phyloP scores from a whole-genome alignment of 192 early-diverging fungal genomes.

The Podila minutissima region DNA sequence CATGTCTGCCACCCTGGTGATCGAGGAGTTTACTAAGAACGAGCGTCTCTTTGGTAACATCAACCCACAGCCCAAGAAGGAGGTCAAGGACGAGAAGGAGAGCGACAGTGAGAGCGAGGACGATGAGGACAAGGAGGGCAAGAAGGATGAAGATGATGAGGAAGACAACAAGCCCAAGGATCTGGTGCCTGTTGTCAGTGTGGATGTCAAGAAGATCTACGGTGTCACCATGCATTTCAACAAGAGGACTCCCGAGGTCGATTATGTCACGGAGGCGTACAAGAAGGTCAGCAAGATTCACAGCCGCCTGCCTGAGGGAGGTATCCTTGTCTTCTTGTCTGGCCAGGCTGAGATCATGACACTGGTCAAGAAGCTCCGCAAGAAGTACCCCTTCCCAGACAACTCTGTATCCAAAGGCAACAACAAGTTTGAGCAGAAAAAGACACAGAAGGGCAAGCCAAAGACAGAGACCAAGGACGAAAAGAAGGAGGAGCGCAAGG shows the following conservation, averaged over 20 bases:
- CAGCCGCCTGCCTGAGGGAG: slow-evolving; percentile 88
- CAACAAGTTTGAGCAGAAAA: not conserved
- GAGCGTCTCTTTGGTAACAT: slow-evolving; percentile 60
- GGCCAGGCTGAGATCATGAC: slow-evolving; percentile 94
- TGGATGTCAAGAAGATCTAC: slow-evolving; percentile 44
- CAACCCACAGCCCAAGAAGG: slow-evolving; percentile 11
- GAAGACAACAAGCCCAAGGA: slow-evolving; percentile 26
- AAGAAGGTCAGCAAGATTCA: slow-evolving; percentile 97
- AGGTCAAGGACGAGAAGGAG: slow-evolving; percentile 1
- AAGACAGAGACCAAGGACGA: slow-evolving; percentile 1
- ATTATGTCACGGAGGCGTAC: slow-evolving; percentile 89
- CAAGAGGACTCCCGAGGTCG: slow-evolving; percentile 85
- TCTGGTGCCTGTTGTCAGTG: slow-evolving; percentile 44
- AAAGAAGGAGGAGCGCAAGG: slow-evolving; percentile 1
- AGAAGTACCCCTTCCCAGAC: slow-evolving; percentile 69
- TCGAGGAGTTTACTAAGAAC: slow-evolving; percentile 95
- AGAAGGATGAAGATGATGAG: slow-evolving; percentile 4
- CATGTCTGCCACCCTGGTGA: slow-evolving; percentile 98
- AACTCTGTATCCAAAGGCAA: slow-evolving; percentile 1
- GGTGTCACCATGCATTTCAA: slow-evolving; percentile 92
- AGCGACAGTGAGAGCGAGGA: slow-evolving; percentile 8
- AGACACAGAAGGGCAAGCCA: slow-evolving; percentile 6
- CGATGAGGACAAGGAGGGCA: not conserved
- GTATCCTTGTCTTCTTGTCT: slow-evolving; percentile 93
- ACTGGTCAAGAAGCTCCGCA: slow-evolving; percentile 78